A percentile compares a stretch with the other conserved stretches of the same genome.
Conservation (phyloP, 2,329 filamentous ascomycete genomes). For the Calonectria crousiana region DNA sequence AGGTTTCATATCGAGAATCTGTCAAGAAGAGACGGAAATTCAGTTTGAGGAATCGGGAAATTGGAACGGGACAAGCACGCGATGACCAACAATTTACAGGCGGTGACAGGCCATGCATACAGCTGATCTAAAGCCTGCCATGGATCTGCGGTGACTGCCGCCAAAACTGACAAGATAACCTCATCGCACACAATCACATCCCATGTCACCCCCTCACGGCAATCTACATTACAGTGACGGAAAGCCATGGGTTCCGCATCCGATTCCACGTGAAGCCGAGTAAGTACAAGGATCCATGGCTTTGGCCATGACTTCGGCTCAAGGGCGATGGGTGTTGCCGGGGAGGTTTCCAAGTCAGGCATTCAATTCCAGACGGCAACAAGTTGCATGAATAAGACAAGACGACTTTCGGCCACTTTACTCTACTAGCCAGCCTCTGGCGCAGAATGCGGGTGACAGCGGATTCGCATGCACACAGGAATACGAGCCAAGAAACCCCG, state of each 20-base stretch:
- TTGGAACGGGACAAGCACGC: neutral
- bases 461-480: neutral
- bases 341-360: slow-evolving; percentile 1
- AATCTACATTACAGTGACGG: neutral
- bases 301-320: neutral
- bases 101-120: slow-evolving; percentile 5
- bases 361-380: neutral
- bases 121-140: neutral
- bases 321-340: neutral
- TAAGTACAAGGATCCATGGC: neutral
- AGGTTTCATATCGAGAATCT: slow-evolving; percentile 39
- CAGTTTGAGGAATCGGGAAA: neutral
- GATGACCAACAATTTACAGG: neutral
- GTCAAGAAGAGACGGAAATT: neutral
- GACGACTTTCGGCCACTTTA: neutral
- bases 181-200: neutral
- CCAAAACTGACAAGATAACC: neutral
- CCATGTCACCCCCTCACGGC: neutral
- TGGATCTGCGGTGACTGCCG: neutral
- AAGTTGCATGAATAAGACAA: neutral
- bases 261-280: slow-evolving; percentile 21
- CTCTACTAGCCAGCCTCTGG: neutral
- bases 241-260: neutral
- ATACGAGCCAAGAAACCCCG: neutral
- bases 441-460: neutral